Percentiles rank a stretch among this genome's conserved stretches.
phyloP scores from a whole-genome alignment of 2,329 filamentous ascomycete genomes.

The Diaporthe sp. region DNA sequence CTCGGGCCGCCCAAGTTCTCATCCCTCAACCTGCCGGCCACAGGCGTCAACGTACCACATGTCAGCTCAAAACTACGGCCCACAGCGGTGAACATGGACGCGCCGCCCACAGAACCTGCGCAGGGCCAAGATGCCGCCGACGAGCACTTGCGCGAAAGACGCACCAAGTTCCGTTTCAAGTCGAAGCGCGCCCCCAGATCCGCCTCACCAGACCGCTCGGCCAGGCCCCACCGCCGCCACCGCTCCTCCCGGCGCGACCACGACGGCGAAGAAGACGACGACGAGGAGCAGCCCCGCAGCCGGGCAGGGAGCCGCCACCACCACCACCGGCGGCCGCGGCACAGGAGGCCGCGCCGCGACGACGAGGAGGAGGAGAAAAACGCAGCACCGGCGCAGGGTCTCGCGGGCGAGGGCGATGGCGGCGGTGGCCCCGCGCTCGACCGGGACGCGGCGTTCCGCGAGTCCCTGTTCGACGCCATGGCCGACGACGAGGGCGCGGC shows the following conservation, averaged over 20 bases:
- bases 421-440: conserved; percentile 58
- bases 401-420: background rate
- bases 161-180: conserved; percentile 59
- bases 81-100: conserved; percentile 19
- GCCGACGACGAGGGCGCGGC: conserved; percentile 95
- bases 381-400: background rate
- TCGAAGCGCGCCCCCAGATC: conserved; percentile 50
- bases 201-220: conserved; percentile 36
- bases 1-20: conserved; percentile 22
- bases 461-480: conserved; percentile 96
- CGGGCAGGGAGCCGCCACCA: conserved; percentile 48
- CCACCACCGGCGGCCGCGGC: conserved; percentile 48
- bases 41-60: conserved; percentile 19
- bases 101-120: background rate
- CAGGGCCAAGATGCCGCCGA: background rate
- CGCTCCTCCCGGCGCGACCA: conserved; percentile 26
- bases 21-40: conserved; percentile 18
- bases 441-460: conserved; percentile 84
- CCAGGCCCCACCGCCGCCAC: conserved; percentile 37
- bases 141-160: background rate
- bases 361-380: background rate
- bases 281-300: conserved; percentile 41
- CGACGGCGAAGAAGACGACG: conserved; percentile 38
- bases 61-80: conserved; percentile 5
- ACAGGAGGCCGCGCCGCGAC: background rate